Evolutionary conservation across 129 eudicot species (phyloP).

Genomic region (Cynara cardunculus): DNA sequence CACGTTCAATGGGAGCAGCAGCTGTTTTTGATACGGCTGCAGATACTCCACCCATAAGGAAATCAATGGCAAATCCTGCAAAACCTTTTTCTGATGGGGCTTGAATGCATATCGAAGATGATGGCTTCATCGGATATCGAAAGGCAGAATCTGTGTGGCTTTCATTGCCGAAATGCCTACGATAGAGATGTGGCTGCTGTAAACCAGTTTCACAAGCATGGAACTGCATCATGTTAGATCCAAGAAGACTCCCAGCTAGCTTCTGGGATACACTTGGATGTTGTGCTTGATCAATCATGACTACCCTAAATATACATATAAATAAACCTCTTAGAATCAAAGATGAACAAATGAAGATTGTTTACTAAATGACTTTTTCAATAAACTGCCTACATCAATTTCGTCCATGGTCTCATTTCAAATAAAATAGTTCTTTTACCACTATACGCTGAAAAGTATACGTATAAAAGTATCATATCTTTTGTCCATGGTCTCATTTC

Average conservation of each 20-base stretch:
- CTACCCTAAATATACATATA: not conserved
- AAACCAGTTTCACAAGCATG: constrained; percentile 18
- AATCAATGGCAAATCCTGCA: constrained; percentile 47
- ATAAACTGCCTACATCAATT: not conserved
- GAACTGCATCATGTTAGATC: constrained; percentile 19
- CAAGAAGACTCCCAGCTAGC: constrained; percentile 31
- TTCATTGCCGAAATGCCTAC: constrained; percentile 7
- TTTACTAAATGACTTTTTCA: not conserved
- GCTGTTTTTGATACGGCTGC: constrained; percentile 75
- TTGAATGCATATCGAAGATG: constrained; percentile 34
- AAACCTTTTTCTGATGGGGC: constrained; percentile 57
- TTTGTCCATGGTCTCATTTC: too few relatives aligned
- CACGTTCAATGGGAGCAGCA: constrained; percentile 70
- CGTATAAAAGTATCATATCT: too few relatives aligned
- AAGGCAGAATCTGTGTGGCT: constrained; percentile 29
- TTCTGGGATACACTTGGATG: constrained; percentile 37
- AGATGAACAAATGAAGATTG: not conserved
- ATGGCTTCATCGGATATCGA: constrained; percentile 12
- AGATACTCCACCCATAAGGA: constrained; percentile 74
- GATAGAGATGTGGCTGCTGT: constrained; percentile 5
- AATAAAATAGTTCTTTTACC: too few relatives aligned
- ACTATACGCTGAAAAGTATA: not conserved
- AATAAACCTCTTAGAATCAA: not conserved
- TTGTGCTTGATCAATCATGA: constrained; percentile 34
- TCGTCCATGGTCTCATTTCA: not conserved